These are phyloP conservation scores for Helenozyma rhizophorensis DNA, from an alignment of 805 yeast genomes.

Conservation along the genomic window DNA sequence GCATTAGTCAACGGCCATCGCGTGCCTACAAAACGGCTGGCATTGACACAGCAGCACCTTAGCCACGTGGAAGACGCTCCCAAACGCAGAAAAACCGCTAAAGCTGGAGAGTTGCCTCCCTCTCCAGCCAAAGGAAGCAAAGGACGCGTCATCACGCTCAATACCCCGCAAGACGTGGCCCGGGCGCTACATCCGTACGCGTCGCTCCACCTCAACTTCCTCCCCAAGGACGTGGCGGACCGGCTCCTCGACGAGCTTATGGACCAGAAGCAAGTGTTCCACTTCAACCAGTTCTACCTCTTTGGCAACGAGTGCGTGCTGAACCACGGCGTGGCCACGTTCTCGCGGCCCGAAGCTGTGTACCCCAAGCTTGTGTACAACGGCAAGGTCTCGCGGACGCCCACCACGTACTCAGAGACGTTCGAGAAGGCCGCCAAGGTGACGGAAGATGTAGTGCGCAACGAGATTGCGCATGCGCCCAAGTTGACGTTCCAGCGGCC, in stretches of 20 bases:
- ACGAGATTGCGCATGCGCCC: constrained; percentile 27
- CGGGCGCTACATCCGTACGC: constrained; percentile 44
- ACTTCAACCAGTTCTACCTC: constrained; percentile 47
- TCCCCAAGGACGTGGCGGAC: constrained; percentile 49
- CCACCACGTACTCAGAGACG: constrained; percentile 32
- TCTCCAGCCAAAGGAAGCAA: neutral
- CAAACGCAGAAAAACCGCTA: no score
- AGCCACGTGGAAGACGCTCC: constrained; percentile 1
- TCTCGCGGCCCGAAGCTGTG: constrained; percentile 14
- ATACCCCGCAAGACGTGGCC: constrained; percentile 50
- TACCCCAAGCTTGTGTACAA: constrained; percentile 32
- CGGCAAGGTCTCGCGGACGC: constrained; percentile 30
- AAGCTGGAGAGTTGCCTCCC: no score
- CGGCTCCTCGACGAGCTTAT: constrained; percentile 39
- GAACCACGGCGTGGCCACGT: constrained; percentile 43
- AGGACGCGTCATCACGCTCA: constrained; percentile 32
- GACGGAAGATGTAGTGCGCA: constrained; percentile 35
- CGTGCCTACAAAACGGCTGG: constrained; percentile 12
- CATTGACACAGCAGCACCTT: constrained; percentile 11
- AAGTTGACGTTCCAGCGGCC: constrained; percentile 34
- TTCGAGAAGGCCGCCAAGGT: constrained; percentile 36
- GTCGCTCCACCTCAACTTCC: constrained; percentile 45
- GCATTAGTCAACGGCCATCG: constrained; percentile 33
- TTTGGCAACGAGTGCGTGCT: constrained; percentile 61
- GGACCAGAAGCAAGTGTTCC: constrained; percentile 37